Evolutionary conservation across 2,329 filamentous ascomycete genomes (phyloP).

Genomic region (Aspergillus calidoustus): DNA sequence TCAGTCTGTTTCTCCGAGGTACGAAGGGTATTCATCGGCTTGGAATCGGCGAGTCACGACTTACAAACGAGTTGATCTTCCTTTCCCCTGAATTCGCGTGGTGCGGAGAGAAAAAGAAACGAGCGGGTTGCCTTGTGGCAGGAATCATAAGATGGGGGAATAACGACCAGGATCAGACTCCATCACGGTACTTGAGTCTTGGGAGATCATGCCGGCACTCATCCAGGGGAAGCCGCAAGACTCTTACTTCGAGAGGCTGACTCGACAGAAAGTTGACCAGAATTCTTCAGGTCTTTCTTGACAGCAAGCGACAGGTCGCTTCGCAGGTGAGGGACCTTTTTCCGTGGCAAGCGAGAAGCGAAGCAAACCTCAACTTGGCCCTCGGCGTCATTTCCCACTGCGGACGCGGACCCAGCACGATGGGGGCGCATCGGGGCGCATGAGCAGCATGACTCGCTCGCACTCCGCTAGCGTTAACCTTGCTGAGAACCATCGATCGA

Average conservation of each 20-base stretch:
- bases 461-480: not conserved
- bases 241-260: too few relatives aligned
- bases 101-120: not conserved
- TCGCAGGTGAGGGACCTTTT: not conserved
- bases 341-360: not conserved
- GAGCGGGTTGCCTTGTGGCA: not conserved
- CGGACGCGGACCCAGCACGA: not conserved
- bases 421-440: not conserved
- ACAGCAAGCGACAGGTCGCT: not conserved
- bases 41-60: too few relatives aligned
- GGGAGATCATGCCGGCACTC: not conserved
- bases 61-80: too few relatives aligned
- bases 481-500: slow-evolving; percentile 5
- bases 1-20: not conserved
- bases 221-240: too few relatives aligned
- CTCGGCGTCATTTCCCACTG: not conserved
- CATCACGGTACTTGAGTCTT: not conserved
- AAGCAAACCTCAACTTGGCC: not conserved
- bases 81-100: not conserved
- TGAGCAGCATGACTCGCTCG: not conserved
- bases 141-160: not conserved
- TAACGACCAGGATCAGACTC: not conserved
- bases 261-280: too few relatives aligned
- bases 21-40: too few relatives aligned
- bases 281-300: not conserved